Percentiles rank a stretch among this genome's conserved stretches.
These are phyloP conservation scores for Cajanus cajan DNA, from an alignment of 306 rosid species.

Conservation along the genomic window DNA sequence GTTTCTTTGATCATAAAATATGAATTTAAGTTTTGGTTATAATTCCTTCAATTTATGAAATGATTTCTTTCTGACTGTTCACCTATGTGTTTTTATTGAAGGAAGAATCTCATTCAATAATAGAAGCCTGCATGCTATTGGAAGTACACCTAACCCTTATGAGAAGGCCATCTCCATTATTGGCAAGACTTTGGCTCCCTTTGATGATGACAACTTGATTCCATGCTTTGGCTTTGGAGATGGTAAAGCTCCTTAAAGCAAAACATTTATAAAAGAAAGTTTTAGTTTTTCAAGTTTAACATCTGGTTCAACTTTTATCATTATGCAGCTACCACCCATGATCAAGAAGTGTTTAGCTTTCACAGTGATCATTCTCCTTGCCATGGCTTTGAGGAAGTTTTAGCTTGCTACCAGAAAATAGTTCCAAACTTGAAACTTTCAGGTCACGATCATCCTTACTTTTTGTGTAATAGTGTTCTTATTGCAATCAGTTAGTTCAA, in stretches of 20 bases:
- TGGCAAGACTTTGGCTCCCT: constrained; percentile 90
- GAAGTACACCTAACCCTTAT: constrained; percentile 76
- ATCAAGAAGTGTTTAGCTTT: constrained; percentile 83
- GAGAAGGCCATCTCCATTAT: constrained; percentile 76
- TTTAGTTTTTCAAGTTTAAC: background rate
- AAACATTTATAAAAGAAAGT: background rate
- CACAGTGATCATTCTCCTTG: constrained; percentile 78
- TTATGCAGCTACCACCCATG: constrained; percentile 77
- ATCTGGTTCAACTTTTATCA: constrained; percentile 1
- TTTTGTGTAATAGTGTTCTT: background rate
- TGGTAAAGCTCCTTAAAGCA: constrained; percentile 43
- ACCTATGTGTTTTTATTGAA: constrained; percentile 38
- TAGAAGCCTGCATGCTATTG: constrained; percentile 72
- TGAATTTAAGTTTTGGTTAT: background rate
- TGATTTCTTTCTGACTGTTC: background rate
- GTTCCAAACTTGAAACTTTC: constrained; percentile 73
- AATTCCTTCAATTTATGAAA: background rate
- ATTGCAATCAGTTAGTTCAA: background rate
- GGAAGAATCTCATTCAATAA: constrained; percentile 77
- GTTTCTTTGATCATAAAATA: background rate
- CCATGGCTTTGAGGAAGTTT: constrained; percentile 88
- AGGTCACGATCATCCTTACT: constrained; percentile 42
- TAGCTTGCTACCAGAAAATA: constrained; percentile 68
- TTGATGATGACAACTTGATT: constrained; percentile 90
- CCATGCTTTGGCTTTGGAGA: constrained; percentile 98